Percentiles rank a stretch among this genome's conserved stretches.
phyloP scores from a whole-genome alignment of 768 basidiomycete genomes.

The Trametes meyenii region DNA sequence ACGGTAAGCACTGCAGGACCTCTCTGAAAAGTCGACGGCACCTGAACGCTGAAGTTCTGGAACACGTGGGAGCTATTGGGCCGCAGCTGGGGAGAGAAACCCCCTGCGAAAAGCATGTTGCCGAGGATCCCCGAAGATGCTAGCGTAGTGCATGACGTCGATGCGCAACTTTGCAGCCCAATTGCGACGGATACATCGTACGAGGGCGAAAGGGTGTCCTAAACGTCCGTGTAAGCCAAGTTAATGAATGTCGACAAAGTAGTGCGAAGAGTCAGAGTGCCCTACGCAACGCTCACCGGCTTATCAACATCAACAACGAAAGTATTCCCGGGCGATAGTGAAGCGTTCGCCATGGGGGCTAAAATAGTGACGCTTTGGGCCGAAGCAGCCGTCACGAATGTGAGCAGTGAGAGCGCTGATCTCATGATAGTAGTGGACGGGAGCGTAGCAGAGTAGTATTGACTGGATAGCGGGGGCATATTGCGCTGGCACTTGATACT shows the following conservation, averaged over 20 bases:
- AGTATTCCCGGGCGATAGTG: background rate
- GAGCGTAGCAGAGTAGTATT: background rate
- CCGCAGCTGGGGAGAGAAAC: constrained; percentile 1
- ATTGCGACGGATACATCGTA: constrained; percentile 11
- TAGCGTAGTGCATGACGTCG: background rate
- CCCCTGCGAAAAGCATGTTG: constrained; percentile 2
- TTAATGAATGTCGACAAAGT: background rate
- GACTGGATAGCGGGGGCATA: background rate
- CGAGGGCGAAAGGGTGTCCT: constrained; percentile 12
- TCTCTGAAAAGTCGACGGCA: constrained; percentile 21
- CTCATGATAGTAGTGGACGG: background rate
- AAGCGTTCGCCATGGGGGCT: background rate
- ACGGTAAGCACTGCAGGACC: constrained; percentile 19
- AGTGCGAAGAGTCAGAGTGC: too few species aligned
- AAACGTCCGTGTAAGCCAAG: background rate
- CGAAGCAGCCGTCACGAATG: background rate
- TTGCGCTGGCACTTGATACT: background rate
- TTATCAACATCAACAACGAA: constrained; percentile 15
- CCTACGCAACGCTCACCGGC: constrained; percentile 7
- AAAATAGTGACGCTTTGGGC: constrained; percentile 10
- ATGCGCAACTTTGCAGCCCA: constrained; percentile 5
- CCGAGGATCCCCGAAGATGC: background rate
- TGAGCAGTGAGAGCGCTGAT: background rate
- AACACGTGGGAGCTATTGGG: constrained; percentile 7
- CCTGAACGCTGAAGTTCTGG: constrained; percentile 33